These are phyloP conservation scores for Penicillium ochrochloron DNA, from an alignment of 495 filamentous ascomycete genomes.

Conservation along the genomic window DNA sequence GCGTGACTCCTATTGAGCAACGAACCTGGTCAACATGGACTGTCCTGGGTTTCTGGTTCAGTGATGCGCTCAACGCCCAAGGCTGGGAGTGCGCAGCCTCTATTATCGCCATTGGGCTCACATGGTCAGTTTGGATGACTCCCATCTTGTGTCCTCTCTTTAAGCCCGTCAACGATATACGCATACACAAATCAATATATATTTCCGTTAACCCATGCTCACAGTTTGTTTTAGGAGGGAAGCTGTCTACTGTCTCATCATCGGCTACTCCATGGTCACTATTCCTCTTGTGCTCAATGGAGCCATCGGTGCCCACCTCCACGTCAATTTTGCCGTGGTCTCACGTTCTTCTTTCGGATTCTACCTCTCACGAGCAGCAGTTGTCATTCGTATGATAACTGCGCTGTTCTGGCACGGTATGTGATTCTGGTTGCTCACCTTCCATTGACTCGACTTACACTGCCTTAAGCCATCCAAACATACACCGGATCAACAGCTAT, in stretches of 20 bases:
- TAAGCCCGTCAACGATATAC: not conserved
- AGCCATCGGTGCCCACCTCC: constrained; percentile 48
- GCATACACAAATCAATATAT: no score
- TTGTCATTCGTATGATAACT: constrained; percentile 30
- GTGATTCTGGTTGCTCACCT: not conserved
- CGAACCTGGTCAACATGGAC: constrained; percentile 49
- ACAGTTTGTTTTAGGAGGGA: not conserved
- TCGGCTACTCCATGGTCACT: constrained; percentile 42
- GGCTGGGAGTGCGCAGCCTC: constrained; percentile 46
- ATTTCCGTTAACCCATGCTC: not conserved
- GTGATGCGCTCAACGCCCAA: constrained; percentile 50
- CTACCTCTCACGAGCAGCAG: constrained; percentile 54
- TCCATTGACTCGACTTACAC: constrained; percentile 41
- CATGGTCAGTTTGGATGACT: constrained; percentile 38
- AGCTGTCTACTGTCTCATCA: constrained; percentile 1
- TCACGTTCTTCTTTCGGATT: constrained; percentile 48
- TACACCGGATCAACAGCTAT: constrained; percentile 2
- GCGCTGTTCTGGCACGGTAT: constrained; percentile 30
- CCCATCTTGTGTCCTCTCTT: not conserved
- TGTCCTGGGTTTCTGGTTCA: constrained; percentile 54
- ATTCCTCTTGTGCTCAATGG: constrained; percentile 55
- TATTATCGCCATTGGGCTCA: constrained; percentile 55
- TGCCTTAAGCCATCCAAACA: not conserved
- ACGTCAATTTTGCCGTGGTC: constrained; percentile 48
- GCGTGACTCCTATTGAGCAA: constrained; percentile 48